phyloP scores from a whole-genome alignment of 768 basidiomycete genomes.

The Mycena vitilis region DNA sequence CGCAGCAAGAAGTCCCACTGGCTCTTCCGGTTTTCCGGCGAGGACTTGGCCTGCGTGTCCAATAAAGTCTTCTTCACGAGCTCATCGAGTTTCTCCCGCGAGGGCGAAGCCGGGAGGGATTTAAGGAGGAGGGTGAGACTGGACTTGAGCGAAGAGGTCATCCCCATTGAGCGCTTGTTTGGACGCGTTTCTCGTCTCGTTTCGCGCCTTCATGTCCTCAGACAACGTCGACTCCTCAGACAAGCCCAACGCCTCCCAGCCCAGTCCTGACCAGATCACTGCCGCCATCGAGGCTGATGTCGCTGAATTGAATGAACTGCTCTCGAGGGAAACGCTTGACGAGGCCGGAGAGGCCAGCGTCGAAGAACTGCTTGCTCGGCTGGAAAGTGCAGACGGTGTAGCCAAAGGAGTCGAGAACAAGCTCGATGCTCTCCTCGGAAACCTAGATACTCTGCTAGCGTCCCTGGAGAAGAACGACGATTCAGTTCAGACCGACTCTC shows the following conservation, averaged over 20 bases:
- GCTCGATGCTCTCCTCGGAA: slow-evolving; percentile 70
- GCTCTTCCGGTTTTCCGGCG: slow-evolving; percentile 71
- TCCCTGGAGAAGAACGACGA: slow-evolving; percentile 49
- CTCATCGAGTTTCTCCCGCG: slow-evolving; percentile 59
- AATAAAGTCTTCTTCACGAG: slow-evolving; percentile 59
- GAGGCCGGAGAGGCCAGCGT: slow-evolving; percentile 57
- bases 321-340: slow-evolving; percentile 44
- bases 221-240: slow-evolving; percentile 20
- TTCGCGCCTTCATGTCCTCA: slow-evolving; percentile 28
- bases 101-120: slow-evolving; percentile 63
- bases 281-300: slow-evolving; percentile 52
- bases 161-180: slow-evolving; percentile 37
- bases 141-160: slow-evolving; percentile 60
- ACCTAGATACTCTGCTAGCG: slow-evolving; percentile 66
- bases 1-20: slow-evolving; percentile 82
- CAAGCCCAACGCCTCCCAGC: slow-evolving; percentile 23
- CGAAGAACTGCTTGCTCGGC: slow-evolving; percentile 61
- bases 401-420: slow-evolving; percentile 71
- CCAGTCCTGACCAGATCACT: slow-evolving; percentile 18
- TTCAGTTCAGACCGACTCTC: slow-evolving; percentile 5
- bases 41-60: slow-evolving; percentile 54
- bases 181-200: background rate
- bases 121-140: slow-evolving; percentile 62
- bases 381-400: slow-evolving; percentile 69
- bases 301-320: slow-evolving; percentile 44